phyloP scores from a whole-genome alignment of 2,329 filamentous ascomycete genomes.

The Aspergillus tubingensis region DNA sequence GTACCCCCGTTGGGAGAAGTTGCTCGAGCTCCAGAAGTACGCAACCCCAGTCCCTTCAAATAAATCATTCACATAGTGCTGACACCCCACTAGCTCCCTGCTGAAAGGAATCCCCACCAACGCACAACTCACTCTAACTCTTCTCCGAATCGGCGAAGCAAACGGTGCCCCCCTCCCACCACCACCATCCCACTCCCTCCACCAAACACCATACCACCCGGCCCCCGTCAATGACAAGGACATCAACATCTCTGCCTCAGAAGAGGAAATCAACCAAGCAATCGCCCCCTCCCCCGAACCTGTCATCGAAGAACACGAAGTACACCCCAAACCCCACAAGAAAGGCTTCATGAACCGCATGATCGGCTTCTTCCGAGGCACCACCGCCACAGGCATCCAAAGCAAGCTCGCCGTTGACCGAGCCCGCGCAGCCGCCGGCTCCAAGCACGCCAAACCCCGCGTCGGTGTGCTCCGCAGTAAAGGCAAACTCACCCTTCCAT shows the following conservation, averaged over 20 bases:
- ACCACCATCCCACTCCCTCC: conserved; percentile 47
- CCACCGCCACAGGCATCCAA: conserved; percentile 70
- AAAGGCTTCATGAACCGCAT: conserved; percentile 51
- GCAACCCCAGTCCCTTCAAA: not conserved
- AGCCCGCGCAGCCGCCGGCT: conserved; percentile 64
- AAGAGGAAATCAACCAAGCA: conserved; percentile 67
- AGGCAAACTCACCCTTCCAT: conserved; percentile 44
- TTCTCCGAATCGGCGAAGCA: conserved; percentile 77
- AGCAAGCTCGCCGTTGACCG: conserved; percentile 71
- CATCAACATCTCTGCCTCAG: conserved; percentile 61
- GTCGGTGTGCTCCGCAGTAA: conserved; percentile 67
- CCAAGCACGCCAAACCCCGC: conserved; percentile 62
- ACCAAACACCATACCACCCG: conserved; percentile 52
- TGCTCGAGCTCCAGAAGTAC: conserved; percentile 69
- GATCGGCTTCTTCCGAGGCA: conserved; percentile 67
- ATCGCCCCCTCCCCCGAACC: conserved; percentile 52
- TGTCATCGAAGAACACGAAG: not conserved
- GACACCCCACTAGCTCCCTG: conserved; percentile 54
- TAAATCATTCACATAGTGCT: conserved; percentile 6
- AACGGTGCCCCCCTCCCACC: conserved; percentile 77
- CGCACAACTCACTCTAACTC: conserved; percentile 76
- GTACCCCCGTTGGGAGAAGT: conserved; percentile 72
- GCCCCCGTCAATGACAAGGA: conserved; percentile 57
- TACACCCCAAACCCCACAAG: conserved; percentile 15
- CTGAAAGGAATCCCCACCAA: conserved; percentile 84